phyloP scores from a whole-genome alignment of 805 yeast genomes.

The Pichia exigua region DNA sequence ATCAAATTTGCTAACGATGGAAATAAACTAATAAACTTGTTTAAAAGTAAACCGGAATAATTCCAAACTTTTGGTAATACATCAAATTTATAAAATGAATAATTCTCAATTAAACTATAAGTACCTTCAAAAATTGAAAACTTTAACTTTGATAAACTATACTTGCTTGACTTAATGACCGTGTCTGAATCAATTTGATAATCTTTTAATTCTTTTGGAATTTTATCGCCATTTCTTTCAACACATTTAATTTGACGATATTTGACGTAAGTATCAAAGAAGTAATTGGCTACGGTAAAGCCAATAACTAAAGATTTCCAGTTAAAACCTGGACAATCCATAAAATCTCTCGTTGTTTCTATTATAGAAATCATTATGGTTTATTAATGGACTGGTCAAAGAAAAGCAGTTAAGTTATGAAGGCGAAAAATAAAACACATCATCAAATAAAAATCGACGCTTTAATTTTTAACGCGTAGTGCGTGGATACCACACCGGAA shows the following conservation, averaged over 20 bases:
- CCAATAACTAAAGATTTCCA: slow-evolving; percentile 77
- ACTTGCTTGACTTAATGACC: slow-evolving; percentile 66
- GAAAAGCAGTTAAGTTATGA: not conserved
- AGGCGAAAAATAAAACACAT: not conserved
- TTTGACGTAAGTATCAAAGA: slow-evolving; percentile 66
- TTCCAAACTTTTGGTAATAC: slow-evolving; percentile 58
- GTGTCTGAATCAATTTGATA: slow-evolving; percentile 54
- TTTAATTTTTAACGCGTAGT: not conserved
- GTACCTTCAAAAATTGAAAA: slow-evolving; percentile 53
- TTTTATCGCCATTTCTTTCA: slow-evolving; percentile 34
- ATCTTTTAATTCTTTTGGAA: slow-evolving; percentile 63
- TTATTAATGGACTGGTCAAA: not conserved
- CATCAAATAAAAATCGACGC: not conserved
- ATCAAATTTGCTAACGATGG: slow-evolving; percentile 16
- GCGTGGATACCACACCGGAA: too few species aligned
- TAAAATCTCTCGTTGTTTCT: slow-evolving; percentile 36
- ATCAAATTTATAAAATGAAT: slow-evolving; percentile 52
- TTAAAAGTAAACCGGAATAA: slow-evolving; percentile 16
- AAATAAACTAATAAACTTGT: slow-evolving; percentile 15
- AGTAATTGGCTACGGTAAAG: slow-evolving; percentile 64
- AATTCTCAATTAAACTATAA: slow-evolving; percentile 46
- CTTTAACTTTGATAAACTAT: slow-evolving; percentile 69
- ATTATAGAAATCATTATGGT: slow-evolving; percentile 22
- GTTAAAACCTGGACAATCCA: slow-evolving; percentile 62
- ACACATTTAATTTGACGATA: slow-evolving; percentile 68